Percentiles rank a stretch among this genome's conserved stretches.
Evolutionary conservation across 257 asterid species (phyloP).

Genomic region (Prunella vulgaris): DNA sequence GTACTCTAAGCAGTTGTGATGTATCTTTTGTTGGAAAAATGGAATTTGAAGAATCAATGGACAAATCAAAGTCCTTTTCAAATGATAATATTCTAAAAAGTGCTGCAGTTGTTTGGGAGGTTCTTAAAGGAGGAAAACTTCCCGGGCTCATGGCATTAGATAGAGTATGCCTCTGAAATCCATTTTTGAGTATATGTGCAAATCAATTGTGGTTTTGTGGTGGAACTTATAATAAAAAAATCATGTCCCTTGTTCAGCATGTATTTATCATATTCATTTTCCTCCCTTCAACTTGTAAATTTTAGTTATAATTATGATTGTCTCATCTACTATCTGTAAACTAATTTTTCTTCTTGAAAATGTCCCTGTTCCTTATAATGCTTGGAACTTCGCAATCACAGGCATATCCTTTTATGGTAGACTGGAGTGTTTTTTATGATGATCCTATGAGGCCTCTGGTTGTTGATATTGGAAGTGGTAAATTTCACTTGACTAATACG

Average conservation of each 20-base stretch:
- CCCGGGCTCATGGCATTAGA: conserved; percentile 92
- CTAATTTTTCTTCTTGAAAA: conserved; percentile 2
- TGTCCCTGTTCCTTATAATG: conserved; percentile 8
- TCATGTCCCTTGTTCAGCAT: neutral
- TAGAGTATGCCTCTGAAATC: conserved; percentile 47
- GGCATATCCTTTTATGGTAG: conserved; percentile 70
- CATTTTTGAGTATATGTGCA: conserved; percentile 10
- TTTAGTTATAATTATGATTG: neutral
- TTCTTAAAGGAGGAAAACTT: conserved; percentile 85
- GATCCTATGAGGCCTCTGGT: conserved; percentile 66
- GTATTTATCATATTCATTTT: neutral
- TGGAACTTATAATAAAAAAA: conserved; percentile 8
- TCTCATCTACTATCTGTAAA: neutral
- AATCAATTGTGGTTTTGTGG: conserved; percentile 1
- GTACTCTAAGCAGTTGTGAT: conserved; percentile 40
- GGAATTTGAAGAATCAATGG: conserved; percentile 35
- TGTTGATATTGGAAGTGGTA: conserved; percentile 96
- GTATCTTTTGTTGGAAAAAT: conserved; percentile 60
- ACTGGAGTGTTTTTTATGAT: conserved; percentile 56
- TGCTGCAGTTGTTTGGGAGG: conserved; percentile 78
- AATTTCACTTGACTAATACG: conserved; percentile 16
- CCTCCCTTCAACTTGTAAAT: neutral
- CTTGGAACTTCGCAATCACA: conserved; percentile 33
- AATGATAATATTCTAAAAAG: conserved; percentile 37
- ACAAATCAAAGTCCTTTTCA: conserved; percentile 30